Evolutionary conservation across 2,329 filamentous ascomycete species (phyloP), one percentile per base, ranked within the genome.

Genomic region (Microascus cirrosus): DNA sequence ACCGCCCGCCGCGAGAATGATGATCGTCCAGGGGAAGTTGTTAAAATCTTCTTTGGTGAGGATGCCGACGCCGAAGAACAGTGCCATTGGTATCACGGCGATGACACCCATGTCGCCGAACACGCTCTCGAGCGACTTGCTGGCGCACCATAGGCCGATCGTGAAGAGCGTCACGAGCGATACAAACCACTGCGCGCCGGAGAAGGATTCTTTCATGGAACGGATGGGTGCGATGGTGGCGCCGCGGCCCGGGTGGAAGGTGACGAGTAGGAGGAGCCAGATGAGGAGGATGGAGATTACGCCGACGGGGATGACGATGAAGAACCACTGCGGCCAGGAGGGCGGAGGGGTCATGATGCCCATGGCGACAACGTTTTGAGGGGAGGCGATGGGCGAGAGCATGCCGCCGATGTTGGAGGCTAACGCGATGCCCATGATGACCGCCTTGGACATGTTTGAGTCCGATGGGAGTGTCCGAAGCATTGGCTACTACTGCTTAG

Each of bases 21-120:
- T 96, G 72, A 99, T 99, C 22, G 95, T 99, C 94, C 94, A 99
- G 45, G 96, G 87, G 72, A 99, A 99, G 72, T 99, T 99, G 77
- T 99, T 99, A 70, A 99, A 99, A 73, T 99, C 94, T 73, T 97
- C 94, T 73, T 97, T 99, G 54, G 92, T 97, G 35, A 99, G 78
- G 63, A 97, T 93, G 12, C 94, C 94, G 1, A 91, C 92, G 58
- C 94, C 94, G 66, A 99, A 99, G 80, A 99, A 99, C 50, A 96
- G 78, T 2, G 95, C 88, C 56, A 99, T 87, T 6, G 94, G 94
- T 60, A 99, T 90, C 68, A 99, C 95, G 59, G 94, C 95, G 50
- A 99, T 89, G 57, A 99, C 92, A 57, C 94, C 94, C 94, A 99
- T 99, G 68, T 99, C 93, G 58, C 94, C 94, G 67, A 99, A 96